Conservation (phyloP, 2,329 filamentous ascomycete species). For the Sordariomycetes sp. region DNA sequence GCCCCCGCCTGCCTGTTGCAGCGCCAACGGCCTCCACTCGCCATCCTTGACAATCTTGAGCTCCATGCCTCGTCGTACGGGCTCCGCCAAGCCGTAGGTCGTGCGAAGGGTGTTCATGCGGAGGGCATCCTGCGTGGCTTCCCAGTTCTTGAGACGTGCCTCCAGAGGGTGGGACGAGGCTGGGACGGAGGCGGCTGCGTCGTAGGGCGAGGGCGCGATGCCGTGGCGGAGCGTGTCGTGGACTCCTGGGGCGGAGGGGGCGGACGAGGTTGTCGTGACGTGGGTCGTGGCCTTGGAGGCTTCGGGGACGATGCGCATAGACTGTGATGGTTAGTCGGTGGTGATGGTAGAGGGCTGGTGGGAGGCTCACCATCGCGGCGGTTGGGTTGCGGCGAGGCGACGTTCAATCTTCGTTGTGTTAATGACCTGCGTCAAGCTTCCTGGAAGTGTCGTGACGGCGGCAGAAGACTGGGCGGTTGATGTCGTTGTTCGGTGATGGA, state of each 20-base stretch:
- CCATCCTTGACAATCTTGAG: conserved; percentile 75
- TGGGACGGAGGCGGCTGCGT: conserved; percentile 36
- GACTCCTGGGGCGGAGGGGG: conserved; percentile 85
- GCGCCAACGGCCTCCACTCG: conserved; percentile 67
- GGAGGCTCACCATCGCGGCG: conserved; percentile 39
- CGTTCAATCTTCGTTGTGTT: conserved; percentile 3
- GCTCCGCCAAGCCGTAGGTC: conserved; percentile 87
- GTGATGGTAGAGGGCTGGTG: conserved; percentile 4
- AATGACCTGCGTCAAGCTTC: background rate
- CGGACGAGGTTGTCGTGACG: conserved; percentile 51
- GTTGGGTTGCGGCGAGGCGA: conserved; percentile 5
- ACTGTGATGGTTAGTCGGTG: conserved; percentile 37
- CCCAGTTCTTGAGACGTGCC: conserved; percentile 81
- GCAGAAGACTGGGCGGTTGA: background rate
- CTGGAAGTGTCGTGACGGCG: background rate
- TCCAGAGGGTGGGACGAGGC: conserved; percentile 76
- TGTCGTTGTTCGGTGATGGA: conserved; percentile 6
- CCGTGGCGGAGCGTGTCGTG: conserved; percentile 89
- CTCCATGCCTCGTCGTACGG: conserved; percentile 89
- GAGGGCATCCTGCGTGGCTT: conserved; percentile 74
- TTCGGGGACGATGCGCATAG: conserved; percentile 79
- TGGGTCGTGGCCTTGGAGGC: conserved; percentile 61
- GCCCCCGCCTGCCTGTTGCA: conserved; percentile 34
- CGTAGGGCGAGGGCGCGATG: conserved; percentile 54
- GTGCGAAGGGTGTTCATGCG: conserved; percentile 85